A percentile compares a stretch with the other conserved stretches of the same genome.
phyloP scores from a whole-genome alignment of 1,284 basidiomycete genomes.

The Trametes hirsuta region DNA sequence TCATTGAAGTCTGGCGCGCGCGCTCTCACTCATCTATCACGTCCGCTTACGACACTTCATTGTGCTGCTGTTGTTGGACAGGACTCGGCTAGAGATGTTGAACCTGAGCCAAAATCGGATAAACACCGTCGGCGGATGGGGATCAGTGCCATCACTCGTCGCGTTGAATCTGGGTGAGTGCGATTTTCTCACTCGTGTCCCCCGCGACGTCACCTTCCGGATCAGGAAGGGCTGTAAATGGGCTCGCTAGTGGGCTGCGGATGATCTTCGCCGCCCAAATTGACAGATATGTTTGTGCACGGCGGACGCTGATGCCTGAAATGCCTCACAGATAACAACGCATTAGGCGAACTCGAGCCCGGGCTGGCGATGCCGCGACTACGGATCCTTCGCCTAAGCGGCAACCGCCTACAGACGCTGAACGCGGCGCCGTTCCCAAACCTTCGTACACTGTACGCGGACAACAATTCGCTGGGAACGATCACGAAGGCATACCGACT shows the following conservation, averaged over 20 bases:
- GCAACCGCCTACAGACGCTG: conserved; percentile 76
- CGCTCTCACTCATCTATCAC: conserved; percentile 26
- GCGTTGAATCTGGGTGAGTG: conserved; percentile 81
- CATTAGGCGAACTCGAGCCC: conserved; percentile 54
- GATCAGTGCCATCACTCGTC: conserved; percentile 63
- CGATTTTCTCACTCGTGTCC: background rate
- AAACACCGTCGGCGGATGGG: conserved; percentile 60
- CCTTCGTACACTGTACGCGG: conserved; percentile 90
- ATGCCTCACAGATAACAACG: conserved; percentile 71
- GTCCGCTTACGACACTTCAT: conserved; percentile 25
- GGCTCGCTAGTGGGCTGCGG: conserved; percentile 1
- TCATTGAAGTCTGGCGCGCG: conserved; percentile 16
- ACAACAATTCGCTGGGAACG: conserved; percentile 77
- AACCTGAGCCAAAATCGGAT: conserved; percentile 84
- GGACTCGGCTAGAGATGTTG: conserved; percentile 82
- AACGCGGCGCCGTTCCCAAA: conserved; percentile 72
- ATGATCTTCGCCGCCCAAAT: conserved; percentile 19
- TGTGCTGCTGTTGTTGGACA: conserved; percentile 37
- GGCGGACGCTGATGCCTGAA: conserved; percentile 13
- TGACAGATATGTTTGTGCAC: conserved; percentile 13
- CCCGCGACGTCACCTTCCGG: conserved; percentile 18
- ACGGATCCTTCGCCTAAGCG: conserved; percentile 85
- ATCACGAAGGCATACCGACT: conserved; percentile 59
- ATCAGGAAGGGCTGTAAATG: conserved; percentile 3
- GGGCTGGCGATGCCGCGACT: conserved; percentile 64